Evolutionary conservation across 257 asterid species (phyloP).

Genomic region (Fraxinus americana): DNA sequence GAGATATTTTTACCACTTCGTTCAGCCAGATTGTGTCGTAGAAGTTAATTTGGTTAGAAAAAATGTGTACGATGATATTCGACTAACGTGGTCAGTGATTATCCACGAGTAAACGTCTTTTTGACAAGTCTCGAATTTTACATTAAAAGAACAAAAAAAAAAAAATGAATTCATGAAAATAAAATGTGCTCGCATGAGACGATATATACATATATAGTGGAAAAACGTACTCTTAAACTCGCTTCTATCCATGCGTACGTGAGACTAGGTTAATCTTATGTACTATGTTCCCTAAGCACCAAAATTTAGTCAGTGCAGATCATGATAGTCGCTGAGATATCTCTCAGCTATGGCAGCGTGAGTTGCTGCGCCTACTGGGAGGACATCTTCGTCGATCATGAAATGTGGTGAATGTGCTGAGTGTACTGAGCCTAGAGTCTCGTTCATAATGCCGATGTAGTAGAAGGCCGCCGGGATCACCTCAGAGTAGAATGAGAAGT

Average conservation of each 20-base stretch:
- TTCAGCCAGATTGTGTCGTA: not conserved
- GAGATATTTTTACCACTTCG: too few species aligned
- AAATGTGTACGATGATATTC: not conserved
- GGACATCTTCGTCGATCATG: slow-evolving; percentile 82
- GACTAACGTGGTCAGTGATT: not conserved
- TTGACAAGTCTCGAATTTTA: not conserved
- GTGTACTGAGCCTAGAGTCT: slow-evolving; percentile 66
- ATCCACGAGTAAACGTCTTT: not conserved
- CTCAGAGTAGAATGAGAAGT: slow-evolving; percentile 86
- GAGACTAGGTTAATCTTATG: not conserved
- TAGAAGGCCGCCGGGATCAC: slow-evolving; percentile 76
- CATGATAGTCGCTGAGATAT: slow-evolving; percentile 48
- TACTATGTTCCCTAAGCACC: not conserved
- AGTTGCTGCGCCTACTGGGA: slow-evolving; percentile 80
- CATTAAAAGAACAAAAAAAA: not conserved
- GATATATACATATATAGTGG: not conserved
- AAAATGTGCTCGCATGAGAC: not conserved
- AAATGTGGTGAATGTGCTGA: slow-evolving; percentile 78
- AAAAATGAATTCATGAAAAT: not conserved
- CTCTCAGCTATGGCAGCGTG: slow-evolving; percentile 96
- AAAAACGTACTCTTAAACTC: not conserved
- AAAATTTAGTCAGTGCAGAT: not conserved
- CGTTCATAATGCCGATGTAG: slow-evolving; percentile 77
- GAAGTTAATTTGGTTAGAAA: not conserved
- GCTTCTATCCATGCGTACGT: not conserved